Conservation (phyloP, 331 rosid genomes). For the Acacia pycnantha region DNA sequence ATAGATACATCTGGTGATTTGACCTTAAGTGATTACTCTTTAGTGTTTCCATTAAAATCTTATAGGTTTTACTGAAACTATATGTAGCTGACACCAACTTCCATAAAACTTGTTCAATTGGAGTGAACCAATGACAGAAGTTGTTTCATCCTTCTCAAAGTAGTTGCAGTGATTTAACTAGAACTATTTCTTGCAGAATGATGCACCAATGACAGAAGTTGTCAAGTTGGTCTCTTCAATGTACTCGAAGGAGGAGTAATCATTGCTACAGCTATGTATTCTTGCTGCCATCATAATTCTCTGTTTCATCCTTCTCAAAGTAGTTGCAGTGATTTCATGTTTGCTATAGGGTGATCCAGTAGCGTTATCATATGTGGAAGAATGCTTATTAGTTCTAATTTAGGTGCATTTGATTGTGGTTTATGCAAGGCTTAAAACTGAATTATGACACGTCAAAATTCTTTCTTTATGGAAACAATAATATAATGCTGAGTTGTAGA, state of each 20-base stretch:
- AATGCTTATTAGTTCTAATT: background rate
- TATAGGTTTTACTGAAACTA: background rate
- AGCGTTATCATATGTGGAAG: background rate
- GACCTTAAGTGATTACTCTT: background rate
- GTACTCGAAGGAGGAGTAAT: slow-evolving; percentile 42
- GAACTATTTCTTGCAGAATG: slow-evolving; percentile 70
- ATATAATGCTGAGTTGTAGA: background rate
- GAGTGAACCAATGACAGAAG: slow-evolving; percentile 67
- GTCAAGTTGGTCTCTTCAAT: slow-evolving; percentile 66
- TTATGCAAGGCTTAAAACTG: background rate
- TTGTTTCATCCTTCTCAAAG: slow-evolving; percentile 23
- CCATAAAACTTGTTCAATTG: background rate
- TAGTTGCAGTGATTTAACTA: background rate
- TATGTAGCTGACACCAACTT: background rate
- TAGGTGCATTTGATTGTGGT: background rate
- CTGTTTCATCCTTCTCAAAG: background rate
- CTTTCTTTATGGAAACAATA: background rate
- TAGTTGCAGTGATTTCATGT: background rate
- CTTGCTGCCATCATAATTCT: slow-evolving; percentile 21
- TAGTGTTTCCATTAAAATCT: background rate
- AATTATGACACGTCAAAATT: background rate
- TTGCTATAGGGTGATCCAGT: background rate
- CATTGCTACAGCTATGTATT: slow-evolving; percentile 14
- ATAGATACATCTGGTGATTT: slow-evolving; percentile 5
- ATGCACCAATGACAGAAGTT: slow-evolving; percentile 81